These are phyloP conservation scores for Debaryomyces castellii DNA, from an alignment of 805 yeast species.

Conservation along the genomic window DNA sequence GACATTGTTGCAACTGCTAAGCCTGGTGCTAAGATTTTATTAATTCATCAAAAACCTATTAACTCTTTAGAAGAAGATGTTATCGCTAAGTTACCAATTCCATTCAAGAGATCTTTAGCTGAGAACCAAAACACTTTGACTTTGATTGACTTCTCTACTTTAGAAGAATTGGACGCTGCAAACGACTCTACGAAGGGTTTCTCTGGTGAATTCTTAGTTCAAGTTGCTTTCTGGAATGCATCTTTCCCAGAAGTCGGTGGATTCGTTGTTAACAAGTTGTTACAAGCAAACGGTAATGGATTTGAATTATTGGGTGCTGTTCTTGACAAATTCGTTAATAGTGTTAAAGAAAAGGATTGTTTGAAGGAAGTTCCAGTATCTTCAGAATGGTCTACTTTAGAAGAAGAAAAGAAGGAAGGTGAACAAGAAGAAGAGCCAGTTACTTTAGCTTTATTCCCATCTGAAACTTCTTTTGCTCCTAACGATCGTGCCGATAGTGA, in stretches of 20 bases:
- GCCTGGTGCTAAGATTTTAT: constrained; percentile 54
- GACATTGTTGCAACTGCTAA: constrained; percentile 64
- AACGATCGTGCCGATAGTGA: constrained; percentile 48
- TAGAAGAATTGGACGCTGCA: constrained; percentile 58
- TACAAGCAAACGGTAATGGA: constrained; percentile 78
- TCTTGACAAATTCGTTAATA: constrained; percentile 62
- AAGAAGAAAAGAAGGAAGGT: constrained; percentile 18
- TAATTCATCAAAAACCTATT: constrained; percentile 38
- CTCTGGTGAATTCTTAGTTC: constrained; percentile 69
- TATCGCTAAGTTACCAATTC: constrained; percentile 52
- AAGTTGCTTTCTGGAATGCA: constrained; percentile 77
- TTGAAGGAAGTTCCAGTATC: constrained; percentile 35
- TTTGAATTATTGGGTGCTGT: constrained; percentile 78
- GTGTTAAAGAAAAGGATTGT: constrained; percentile 47
- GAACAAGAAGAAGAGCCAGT: constrained; percentile 22
- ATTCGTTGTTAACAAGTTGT: constrained; percentile 71
- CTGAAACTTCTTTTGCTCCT: constrained; percentile 65
- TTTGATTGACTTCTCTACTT: constrained; percentile 59
- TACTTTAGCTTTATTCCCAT: constrained; percentile 49
- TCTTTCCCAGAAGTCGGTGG: constrained; percentile 63
- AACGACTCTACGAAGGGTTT: constrained; percentile 67
- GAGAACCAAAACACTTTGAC: constrained; percentile 52
- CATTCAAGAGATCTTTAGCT: constrained; percentile 52
- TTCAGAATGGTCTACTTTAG: constrained; percentile 31
- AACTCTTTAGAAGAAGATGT: constrained; percentile 44